Conservation (phyloP, 2,329 filamentous ascomycete species). For the Clarireedia paspali region DNA sequence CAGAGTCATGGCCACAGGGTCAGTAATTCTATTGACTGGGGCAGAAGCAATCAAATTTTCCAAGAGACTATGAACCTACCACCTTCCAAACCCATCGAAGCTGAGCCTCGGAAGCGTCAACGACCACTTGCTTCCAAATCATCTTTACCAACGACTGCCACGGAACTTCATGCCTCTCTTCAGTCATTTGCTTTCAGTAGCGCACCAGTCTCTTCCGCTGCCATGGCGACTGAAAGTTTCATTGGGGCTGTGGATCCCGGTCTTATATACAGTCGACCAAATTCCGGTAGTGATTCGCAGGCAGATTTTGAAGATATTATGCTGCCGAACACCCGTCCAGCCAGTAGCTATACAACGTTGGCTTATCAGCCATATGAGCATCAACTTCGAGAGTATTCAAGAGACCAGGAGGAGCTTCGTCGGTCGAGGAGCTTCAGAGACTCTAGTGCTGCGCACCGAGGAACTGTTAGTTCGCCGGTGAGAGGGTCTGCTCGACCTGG, state of each 20-base stretch:
- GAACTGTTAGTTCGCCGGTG: conserved; percentile 26
- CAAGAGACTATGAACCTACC: conserved; percentile 34
- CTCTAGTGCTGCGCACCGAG: conserved; percentile 17
- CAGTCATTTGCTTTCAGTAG: conserved; percentile 34
- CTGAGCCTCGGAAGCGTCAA: conserved; percentile 33
- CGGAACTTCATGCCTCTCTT: conserved; percentile 35
- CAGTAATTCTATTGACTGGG: conserved; percentile 50
- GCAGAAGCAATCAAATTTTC: conserved; percentile 46
- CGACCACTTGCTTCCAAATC: conserved; percentile 39
- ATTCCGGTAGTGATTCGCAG: conserved; percentile 14
- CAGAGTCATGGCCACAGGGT: conserved; percentile 34
- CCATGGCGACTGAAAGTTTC: conserved; percentile 41
- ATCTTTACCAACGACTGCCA: conserved; percentile 12
- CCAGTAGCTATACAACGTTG: conserved; percentile 22
- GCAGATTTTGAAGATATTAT: conserved; percentile 19
- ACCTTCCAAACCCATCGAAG: conserved; percentile 9
- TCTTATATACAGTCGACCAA: conserved; percentile 44
- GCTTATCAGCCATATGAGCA: conserved; percentile 28
- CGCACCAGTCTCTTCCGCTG: conserved; percentile 37
- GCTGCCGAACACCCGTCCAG: conserved; percentile 22
- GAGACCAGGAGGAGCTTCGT: conserved; percentile 26
- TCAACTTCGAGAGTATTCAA: conserved; percentile 25
- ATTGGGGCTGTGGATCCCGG: conserved; percentile 50
- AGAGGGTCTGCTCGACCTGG: conserved; percentile 23
- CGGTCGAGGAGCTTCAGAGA: conserved; percentile 22